phyloP scores from a whole-genome alignment of 768 basidiomycete genomes.

The Trametes cubensis region DNA sequence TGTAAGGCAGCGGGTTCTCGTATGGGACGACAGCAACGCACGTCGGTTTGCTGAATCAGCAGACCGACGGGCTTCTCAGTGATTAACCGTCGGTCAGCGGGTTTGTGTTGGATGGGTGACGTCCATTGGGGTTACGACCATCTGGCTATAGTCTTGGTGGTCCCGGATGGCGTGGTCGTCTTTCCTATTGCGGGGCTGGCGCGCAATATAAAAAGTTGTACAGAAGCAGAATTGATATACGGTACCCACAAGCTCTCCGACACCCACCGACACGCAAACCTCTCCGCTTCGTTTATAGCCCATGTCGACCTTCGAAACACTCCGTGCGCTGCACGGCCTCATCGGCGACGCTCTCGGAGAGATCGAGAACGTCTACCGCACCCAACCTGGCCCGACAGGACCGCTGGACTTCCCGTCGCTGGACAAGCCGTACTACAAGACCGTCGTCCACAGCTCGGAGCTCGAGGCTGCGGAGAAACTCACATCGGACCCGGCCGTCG shows the following conservation, averaged over 20 bases:
- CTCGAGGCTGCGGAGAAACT: slow-evolving; percentile 23
- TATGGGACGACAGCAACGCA: neutral
- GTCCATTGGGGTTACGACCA: too few species aligned
- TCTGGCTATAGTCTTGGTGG: too few species aligned
- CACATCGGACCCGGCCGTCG: slow-evolving; percentile 23
- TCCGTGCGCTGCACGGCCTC: slow-evolving; percentile 64
- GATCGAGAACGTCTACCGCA: slow-evolving; percentile 55
- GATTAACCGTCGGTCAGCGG: too few species aligned
- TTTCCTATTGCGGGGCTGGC: too few species aligned
- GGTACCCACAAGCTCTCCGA: neutral
- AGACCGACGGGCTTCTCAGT: too few species aligned
- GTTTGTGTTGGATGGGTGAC: too few species aligned
- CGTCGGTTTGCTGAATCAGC: neutral
- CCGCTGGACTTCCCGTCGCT: slow-evolving; percentile 18
- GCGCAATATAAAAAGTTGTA: neutral
- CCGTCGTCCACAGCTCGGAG: neutral
- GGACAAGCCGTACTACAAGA: slow-evolving; percentile 18
- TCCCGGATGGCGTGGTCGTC: too few species aligned
- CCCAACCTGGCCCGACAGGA: neutral
- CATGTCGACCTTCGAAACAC: slow-evolving; percentile 57
- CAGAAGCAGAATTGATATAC: neutral
- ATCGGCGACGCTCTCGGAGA: slow-evolving; percentile 69
- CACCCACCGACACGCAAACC: neutral
- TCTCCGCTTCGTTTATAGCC: too few species aligned
- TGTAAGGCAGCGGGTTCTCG: neutral